Evolutionary conservation across 2,329 filamentous ascomycete species (phyloP), one percentile per base, ranked within the genome.

Genomic region (Aspergillus versicolor): DNA sequence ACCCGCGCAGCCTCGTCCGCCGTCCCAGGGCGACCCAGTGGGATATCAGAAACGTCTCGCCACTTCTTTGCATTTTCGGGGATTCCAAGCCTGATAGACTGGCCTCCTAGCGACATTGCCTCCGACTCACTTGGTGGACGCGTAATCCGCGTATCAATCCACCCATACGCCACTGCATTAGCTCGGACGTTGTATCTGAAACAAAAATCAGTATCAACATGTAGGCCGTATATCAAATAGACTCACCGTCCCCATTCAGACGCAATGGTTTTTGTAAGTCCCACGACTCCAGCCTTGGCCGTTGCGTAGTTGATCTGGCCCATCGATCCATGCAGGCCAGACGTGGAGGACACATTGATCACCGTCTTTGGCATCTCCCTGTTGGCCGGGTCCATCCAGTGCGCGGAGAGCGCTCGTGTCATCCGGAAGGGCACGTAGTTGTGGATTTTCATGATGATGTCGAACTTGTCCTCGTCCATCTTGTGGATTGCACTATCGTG

Each of bases 141-240:
- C 12, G 84, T 84, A 5, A 91, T 82, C 6, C 90, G 77, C 0
- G 90, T 93, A 67, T 84, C 75, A 64, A 92, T 92, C 69, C 88
- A 82, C 0, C 90, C 90, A 66, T 92, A 44, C 9, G 41, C 41
- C 17, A 44, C 41, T 12, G 41, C 41, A 12, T 44, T 44, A 7
- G 21, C 41, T 9, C 41, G n/a, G 5, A 44, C 41, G 6, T 21
- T 44, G 1, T 21, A 44, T 5, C 41, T 19, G 41, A 1, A 21
- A 13, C 2, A 44, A 44, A 13, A 15, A 19, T 44, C 3, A 22
- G 17, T 13, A 22, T 13, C 8, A 22, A 22, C 12, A 24, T 19
- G 41, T 4, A 44, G 12, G 7, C 17, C 19, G 21, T 9, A 22
- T 44, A 44, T 2, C 12, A 13, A 3, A 1, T 44, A 4, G 5